phyloP scores from a whole-genome alignment of 345 rosid genomes.

The Heritiera fomes region DNA sequence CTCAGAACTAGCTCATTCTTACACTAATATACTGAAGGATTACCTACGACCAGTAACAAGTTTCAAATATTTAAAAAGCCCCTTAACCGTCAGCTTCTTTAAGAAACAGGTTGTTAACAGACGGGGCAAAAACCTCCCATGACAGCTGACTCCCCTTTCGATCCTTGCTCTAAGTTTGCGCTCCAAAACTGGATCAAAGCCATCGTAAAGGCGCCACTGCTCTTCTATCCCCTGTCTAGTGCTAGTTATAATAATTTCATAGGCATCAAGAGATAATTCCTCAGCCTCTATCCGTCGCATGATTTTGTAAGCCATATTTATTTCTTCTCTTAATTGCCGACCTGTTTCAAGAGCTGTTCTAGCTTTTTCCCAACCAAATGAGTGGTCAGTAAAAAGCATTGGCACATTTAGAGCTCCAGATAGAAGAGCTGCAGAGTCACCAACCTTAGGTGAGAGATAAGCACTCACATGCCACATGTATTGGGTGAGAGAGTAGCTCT shows the following conservation, averaged over 20 bases:
- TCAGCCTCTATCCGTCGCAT: slow-evolving; percentile 80
- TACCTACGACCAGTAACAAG: not conserved
- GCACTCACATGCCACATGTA: too few relatives aligned
- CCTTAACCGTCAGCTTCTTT: not conserved
- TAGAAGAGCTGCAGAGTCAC: slow-evolving; percentile 72
- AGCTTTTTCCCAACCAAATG: slow-evolving; percentile 81
- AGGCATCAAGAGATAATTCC: slow-evolving; percentile 67
- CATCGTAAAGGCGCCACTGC: slow-evolving; percentile 84
- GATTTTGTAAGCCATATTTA: slow-evolving; percentile 61
- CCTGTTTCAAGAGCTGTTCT: slow-evolving; percentile 74
- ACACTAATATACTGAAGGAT: not conserved
- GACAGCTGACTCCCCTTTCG: slow-evolving; percentile 66
- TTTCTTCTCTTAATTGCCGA: slow-evolving; percentile 62
- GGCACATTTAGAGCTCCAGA: slow-evolving; percentile 85
- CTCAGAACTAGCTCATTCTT: slow-evolving; percentile 2
- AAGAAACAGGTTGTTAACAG: slow-evolving; percentile 24
- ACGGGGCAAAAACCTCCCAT: slow-evolving; percentile 78
- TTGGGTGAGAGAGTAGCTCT: too few relatives aligned
- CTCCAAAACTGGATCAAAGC: slow-evolving; percentile 67
- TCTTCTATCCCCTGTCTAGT: slow-evolving; percentile 74
- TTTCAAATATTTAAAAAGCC: slow-evolving; percentile 1
- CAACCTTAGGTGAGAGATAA: too few relatives aligned
- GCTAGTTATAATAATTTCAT: slow-evolving; percentile 74
- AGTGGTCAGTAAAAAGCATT: slow-evolving; percentile 84
- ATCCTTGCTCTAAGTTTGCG: slow-evolving; percentile 77